phyloP scores from a whole-genome alignment of 257 asterid genomes.

The Solanum sitiens region DNA sequence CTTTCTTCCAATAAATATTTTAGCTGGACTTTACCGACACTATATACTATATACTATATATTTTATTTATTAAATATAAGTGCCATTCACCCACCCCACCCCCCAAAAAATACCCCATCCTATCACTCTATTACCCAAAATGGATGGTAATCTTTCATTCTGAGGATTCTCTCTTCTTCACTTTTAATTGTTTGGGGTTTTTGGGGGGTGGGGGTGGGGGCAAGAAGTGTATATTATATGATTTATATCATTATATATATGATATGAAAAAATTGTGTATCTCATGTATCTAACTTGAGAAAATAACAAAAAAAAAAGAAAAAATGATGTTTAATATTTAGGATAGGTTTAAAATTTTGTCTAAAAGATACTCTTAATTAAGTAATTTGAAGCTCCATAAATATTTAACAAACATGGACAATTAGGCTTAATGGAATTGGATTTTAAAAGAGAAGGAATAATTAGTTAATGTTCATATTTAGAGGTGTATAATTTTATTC shows the following conservation, averaged over 20 bases:
- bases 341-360: background rate
- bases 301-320: background rate
- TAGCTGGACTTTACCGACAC: slow-evolving; percentile 18
- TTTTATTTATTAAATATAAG: background rate
- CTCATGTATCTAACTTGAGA: background rate
- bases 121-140: background rate
- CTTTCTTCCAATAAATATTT: slow-evolving; percentile 4
- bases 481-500: background rate
- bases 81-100: background rate
- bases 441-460: background rate
- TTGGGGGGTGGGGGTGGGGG: background rate
- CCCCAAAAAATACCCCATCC: background rate
- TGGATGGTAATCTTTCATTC: background rate
- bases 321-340: background rate
- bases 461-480: background rate
- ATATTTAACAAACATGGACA: background rate
- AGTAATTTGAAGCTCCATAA: background rate
- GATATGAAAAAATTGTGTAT: background rate
- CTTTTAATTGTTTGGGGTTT: background rate
- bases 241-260: background rate
- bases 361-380: background rate
- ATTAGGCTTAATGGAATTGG: background rate
- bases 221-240: background rate
- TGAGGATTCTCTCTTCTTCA: background rate
- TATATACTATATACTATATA: background rate